phyloP scores from a whole-genome alignment of 2,329 filamentous ascomycete species.

The Neodidymelliopsis sp. region DNA sequence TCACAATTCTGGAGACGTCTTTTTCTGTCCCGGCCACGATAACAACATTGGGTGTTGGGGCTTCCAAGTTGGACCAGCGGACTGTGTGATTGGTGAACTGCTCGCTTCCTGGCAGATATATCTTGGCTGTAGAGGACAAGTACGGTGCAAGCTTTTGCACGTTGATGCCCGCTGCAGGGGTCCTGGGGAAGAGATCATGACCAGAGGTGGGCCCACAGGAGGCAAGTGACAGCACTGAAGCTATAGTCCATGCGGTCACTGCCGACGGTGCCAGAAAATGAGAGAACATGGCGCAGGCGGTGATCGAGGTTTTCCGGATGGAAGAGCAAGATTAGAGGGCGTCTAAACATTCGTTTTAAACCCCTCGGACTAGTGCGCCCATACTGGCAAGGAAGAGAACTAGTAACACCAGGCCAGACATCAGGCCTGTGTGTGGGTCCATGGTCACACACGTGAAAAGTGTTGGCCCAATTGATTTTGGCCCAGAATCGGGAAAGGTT shows the following conservation, averaged over 20 bases:
- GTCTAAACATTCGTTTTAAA: conserved; percentile 2
- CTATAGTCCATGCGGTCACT: conserved; percentile 13
- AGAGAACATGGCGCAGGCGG: conserved; percentile 21
- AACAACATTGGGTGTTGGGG: conserved; percentile 28
- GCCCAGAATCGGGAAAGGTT: neutral
- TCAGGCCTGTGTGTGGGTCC: neutral
- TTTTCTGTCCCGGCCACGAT: conserved; percentile 28
- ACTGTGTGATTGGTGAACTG: conserved; percentile 24
- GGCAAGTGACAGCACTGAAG: conserved; percentile 15
- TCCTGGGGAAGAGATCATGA: conserved; percentile 15
- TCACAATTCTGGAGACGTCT: conserved; percentile 32
- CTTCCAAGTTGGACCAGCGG: conserved; percentile 29
- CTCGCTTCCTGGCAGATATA: conserved; percentile 25
- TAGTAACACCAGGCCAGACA: neutral
- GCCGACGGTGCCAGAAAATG: conserved; percentile 15
- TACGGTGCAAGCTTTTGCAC: conserved; percentile 24
- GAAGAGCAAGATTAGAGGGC: neutral
- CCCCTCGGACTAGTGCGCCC: no score
- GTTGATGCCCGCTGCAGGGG: conserved; percentile 25
- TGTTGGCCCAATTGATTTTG: neutral
- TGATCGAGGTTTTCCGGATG: neutral
- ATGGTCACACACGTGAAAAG: neutral
- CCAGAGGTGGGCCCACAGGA: conserved; percentile 17
- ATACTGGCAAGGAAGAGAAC: neutral
- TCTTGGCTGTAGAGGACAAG: conserved; percentile 23